Evolutionary conservation across 805 yeast species (phyloP).

Genomic region (Wickerhamiella kurtzmanii): DNA sequence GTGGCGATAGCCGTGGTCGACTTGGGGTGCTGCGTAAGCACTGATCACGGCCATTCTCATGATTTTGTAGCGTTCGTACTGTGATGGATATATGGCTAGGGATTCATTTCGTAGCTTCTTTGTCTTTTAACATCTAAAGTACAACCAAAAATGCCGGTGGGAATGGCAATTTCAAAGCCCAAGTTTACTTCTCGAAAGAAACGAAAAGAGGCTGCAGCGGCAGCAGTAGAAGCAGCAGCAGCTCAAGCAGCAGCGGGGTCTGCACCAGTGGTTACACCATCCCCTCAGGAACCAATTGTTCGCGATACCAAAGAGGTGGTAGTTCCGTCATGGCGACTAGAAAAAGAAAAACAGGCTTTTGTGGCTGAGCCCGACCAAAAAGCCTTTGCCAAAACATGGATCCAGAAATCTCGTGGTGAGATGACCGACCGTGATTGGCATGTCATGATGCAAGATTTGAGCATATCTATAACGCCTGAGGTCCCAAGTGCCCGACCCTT

Average conservation of each 20-base stretch:
- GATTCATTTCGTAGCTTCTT: too few relatives aligned
- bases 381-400: conserved; percentile 36
- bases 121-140: too few relatives aligned
- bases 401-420: conserved; percentile 42
- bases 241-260: conserved; percentile 4
- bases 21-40: background rate
- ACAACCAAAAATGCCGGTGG: too few relatives aligned
- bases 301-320: conserved; percentile 10
- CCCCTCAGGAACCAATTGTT: too few relatives aligned
- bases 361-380: background rate
- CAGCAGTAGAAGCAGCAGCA: conserved; percentile 8
- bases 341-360: conserved; percentile 13
- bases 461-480: conserved; percentile 41
- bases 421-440: conserved; percentile 89
- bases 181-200: conserved; percentile 6
- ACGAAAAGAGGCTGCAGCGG: conserved; percentile 11
- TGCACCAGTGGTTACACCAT: too few relatives aligned
- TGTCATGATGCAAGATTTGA: conserved; percentile 63
- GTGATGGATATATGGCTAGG: background rate
- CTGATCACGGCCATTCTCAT: too few relatives aligned
- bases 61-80: background rate
- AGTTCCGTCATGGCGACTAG: conserved; percentile 18
- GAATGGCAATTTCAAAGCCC: conserved; percentile 9
- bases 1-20: background rate
- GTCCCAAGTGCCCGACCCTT: conserved; percentile 39